Base-by-base conservation (phyloP, 208 protist species). In the Trypanosoma melophagium region DNA sequence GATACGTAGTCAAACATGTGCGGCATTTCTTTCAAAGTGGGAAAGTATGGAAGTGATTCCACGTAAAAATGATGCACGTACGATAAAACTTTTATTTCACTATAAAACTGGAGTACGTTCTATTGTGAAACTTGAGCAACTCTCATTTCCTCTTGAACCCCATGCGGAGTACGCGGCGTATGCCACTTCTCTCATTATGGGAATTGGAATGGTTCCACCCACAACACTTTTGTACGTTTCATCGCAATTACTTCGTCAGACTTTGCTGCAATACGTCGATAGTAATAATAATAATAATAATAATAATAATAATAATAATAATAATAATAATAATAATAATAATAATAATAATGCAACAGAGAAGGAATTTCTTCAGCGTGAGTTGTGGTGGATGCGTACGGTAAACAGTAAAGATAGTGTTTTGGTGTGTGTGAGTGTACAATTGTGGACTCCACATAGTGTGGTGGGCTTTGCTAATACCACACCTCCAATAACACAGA, bases 91-190 rank as follows among this genome's bases (percentile, higher is more conserved):
- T 40, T n/a, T 28, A 5, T 35, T 63, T 41, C 41, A 62, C 22
- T 71, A 63, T 51, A 22, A 53, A 21, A 47, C 42, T 7, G 22
- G 38, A 0, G 7, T 62, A 14, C 17, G 19, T 59, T 53, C 55
- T n/a, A 60, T 71, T 31, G 55, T 54, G 14, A 71, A 71, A 52
- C 35, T 71, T 17, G 58, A 63, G 35, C 66, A 71, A 41, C 7
- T 65, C 0, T 65, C 66, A 17, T 71, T 71, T 62, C 66, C 66
- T 17, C 42, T 65, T 56, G 66, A 71, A 40, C 58, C 66, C 3
- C 55, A 71, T 38, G 45, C 55, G 14, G 66, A 71, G 45, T 63
- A 65, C 19, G 66, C 47, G 2, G 47, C 66, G 35, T 71, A 71
- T 40, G 31, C 9, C 2, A 25, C 51, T 13, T 63, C 49, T 24